Conservation (phyloP, 805 yeast species). For the Metschnikowia orientalis region DNA sequence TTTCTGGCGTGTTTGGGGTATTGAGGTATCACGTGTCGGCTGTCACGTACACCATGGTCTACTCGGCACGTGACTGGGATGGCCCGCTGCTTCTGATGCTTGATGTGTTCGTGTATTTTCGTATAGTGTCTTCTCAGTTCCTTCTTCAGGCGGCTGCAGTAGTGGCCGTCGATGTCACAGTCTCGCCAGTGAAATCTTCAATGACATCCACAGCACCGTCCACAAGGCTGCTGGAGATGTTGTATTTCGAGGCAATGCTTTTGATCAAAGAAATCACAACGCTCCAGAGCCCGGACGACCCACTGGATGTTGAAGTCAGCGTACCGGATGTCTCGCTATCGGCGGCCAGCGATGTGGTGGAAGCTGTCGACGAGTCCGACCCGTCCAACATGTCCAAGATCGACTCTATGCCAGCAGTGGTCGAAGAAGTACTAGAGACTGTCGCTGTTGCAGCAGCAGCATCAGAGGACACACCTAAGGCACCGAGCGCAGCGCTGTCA, state of each 20-base stretch:
- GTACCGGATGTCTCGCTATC: not conserved
- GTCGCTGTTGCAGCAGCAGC: not conserved
- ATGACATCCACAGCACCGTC: slow-evolving; percentile 4
- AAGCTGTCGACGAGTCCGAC: not conserved
- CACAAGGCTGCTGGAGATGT: slow-evolving; percentile 1
- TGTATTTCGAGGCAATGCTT: slow-evolving; percentile 1
- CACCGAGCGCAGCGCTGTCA: not conserved
- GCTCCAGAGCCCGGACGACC: slow-evolving; percentile 1
- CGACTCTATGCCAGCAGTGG: not conserved
- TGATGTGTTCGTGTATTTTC: too few species aligned
- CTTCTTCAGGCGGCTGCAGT: too few species aligned
- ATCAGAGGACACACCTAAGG: not conserved
- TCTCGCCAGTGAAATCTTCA: too few species aligned
- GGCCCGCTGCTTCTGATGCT: too few species aligned
- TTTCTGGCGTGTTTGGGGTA: too few species aligned
- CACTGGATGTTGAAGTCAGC: not conserved
- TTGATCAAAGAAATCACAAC: not conserved
- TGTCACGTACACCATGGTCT: too few species aligned
- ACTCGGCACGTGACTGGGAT: too few species aligned
- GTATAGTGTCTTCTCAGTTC: too few species aligned
- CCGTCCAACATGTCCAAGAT: not conserved
- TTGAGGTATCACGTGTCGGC: too few species aligned
- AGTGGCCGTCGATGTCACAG: too few species aligned
- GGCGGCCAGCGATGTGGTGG: not conserved
- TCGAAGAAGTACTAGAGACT: not conserved